phyloP scores from a whole-genome alignment of 2,329 filamentous ascomycete genomes.

The Ilyonectria sp. region DNA sequence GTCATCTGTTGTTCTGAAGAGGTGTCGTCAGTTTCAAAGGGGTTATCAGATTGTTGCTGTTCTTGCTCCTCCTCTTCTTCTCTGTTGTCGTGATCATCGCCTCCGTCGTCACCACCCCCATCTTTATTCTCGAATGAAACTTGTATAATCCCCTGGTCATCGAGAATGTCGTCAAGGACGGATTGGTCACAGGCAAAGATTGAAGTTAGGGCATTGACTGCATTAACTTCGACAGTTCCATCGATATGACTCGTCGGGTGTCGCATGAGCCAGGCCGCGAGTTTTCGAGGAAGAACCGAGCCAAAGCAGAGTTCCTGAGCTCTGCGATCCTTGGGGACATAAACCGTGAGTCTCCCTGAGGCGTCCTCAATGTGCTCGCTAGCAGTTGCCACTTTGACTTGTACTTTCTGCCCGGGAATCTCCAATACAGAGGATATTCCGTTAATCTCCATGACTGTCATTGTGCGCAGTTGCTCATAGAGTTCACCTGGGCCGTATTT shows the following conservation, averaged over 20 bases:
- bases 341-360: constrained; percentile 21
- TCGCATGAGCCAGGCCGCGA: constrained; percentile 35
- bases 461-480: constrained; percentile 27
- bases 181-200: constrained; percentile 31
- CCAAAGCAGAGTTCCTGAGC: constrained; percentile 34
- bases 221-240: constrained; percentile 17
- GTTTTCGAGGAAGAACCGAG: constrained; percentile 33
- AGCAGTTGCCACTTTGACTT: constrained; percentile 7
- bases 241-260: neutral
- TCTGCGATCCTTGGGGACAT: constrained; percentile 26
- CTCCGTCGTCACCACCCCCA: neutral
- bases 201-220: constrained; percentile 29
- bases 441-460: constrained; percentile 30
- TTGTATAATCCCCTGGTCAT: constrained; percentile 36
- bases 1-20: constrained; percentile 22
- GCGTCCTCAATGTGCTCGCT: constrained; percentile 35
- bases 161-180: constrained; percentile 29
- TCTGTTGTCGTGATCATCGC: no score
- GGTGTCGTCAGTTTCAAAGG: neutral
- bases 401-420: neutral
- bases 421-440: constrained; percentile 26
- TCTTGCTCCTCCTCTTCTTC: constrained; percentile 10
- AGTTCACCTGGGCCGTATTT: fast-evolving
- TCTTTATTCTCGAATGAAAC: constrained; percentile 28
- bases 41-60: neutral